phyloP scores from a whole-genome alignment of 1,284 basidiomycete species.

The Neolentinus lepideus region DNA sequence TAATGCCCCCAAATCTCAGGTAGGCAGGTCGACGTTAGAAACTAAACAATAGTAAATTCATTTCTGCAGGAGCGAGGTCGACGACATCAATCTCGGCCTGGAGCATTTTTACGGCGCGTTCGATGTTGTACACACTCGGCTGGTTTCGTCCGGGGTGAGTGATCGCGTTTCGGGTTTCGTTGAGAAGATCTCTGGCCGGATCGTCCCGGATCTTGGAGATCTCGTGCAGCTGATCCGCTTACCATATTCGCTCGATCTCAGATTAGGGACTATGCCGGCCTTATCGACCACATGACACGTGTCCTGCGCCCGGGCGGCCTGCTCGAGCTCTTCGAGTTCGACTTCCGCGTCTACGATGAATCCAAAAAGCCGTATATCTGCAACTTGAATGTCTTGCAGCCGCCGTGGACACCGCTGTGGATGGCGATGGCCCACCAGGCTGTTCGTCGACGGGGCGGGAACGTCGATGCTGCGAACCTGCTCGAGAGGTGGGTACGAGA shows the following conservation, averaged over 20 bases:
- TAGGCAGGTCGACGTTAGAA: conserved; percentile 20
- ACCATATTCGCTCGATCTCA: conserved; percentile 21
- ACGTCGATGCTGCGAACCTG: conserved; percentile 50
- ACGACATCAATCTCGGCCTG: conserved; percentile 76
- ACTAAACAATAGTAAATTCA: conserved; percentile 3
- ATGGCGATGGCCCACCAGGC: conserved; percentile 45
- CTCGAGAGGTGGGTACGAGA: conserved; percentile 43
- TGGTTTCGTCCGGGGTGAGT: conserved; percentile 65
- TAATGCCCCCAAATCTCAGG: conserved; percentile 66
- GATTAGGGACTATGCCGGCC: conserved; percentile 59
- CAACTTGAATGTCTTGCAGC: conserved; percentile 30
- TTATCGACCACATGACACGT: conserved; percentile 62
- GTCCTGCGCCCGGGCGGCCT: conserved; percentile 66
- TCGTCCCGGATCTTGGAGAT: conserved; percentile 7
- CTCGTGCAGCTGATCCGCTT: conserved; percentile 13
- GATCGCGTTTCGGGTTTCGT: conserved; percentile 1
- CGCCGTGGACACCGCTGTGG: conserved; percentile 56
- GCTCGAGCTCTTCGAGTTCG: conserved; percentile 59
- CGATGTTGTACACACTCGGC: conserved; percentile 64
- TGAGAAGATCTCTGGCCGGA: not conserved
- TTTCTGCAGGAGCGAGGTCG: conserved; percentile 60
- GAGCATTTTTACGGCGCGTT: conserved; percentile 75
- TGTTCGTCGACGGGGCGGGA: conserved; percentile 48
- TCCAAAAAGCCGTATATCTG: conserved; percentile 38
- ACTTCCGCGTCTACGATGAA: conserved; percentile 52